A percentile compares a stretch with the other conserved stretches of the same genome.
phyloP scores from a whole-genome alignment of 2,329 filamentous ascomycete genomes.

The Ambrosiella cleistominuta region DNA sequence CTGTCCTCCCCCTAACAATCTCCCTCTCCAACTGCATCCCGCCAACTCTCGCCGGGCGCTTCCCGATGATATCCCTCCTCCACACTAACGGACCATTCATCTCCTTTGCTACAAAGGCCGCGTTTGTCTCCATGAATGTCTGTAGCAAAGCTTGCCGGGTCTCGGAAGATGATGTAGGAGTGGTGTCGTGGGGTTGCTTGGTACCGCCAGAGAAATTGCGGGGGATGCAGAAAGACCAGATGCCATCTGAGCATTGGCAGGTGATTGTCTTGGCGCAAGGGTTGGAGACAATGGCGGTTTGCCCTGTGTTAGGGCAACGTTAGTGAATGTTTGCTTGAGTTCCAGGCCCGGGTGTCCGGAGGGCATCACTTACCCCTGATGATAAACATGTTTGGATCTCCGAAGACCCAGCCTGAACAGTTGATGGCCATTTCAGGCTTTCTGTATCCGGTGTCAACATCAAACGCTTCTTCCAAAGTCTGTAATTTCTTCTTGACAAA shows the following conservation, averaged over 20 bases:
- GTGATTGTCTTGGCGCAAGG: constrained; percentile 31
- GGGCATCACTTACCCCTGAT: constrained; percentile 22
- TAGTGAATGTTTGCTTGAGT: neutral
- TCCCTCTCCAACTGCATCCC: constrained; percentile 38
- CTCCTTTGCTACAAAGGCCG: constrained; percentile 18
- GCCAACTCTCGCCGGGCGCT: constrained; percentile 28
- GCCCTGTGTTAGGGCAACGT: constrained; percentile 19
- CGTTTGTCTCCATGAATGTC: constrained; percentile 21
- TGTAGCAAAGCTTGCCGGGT: constrained; percentile 30
- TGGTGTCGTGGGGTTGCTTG: constrained; percentile 42
- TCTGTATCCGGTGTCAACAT: neutral
- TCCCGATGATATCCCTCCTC: constrained; percentile 27
- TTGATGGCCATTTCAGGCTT: constrained; percentile 23
- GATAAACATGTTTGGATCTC: constrained; percentile 25
- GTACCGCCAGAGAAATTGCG: constrained; percentile 45
- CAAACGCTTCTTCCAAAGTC: neutral
- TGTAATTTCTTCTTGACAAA: constrained; percentile 22
- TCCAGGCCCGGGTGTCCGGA: too few species aligned
- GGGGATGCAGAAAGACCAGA: constrained; percentile 45
- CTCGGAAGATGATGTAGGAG: constrained; percentile 28
- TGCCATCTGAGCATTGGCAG: constrained; percentile 42
- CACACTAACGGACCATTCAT: constrained; percentile 19
- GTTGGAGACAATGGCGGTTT: constrained; percentile 30
- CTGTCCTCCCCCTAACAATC: constrained; percentile 17
- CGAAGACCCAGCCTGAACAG: constrained; percentile 29